Base-by-base conservation (phyloP, 352 stramenopile species). In the Phytophthora pisi region DNA sequence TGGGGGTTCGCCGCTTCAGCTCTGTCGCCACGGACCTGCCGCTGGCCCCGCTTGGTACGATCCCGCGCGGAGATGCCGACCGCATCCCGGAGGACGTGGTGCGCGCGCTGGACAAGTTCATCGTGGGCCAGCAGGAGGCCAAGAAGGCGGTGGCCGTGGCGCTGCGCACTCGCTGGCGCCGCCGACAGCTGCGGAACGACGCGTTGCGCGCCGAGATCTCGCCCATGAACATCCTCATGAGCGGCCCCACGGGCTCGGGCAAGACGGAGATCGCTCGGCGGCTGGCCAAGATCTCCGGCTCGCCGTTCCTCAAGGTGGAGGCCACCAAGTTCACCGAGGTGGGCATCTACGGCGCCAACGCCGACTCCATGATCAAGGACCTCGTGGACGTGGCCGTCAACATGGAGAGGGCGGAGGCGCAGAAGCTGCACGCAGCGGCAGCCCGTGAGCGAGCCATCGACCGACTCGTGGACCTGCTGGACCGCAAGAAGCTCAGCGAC, bases 271-370 rank as follows among this genome's bases (percentile, higher is more conserved):
- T 99, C 54, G 97, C 97, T 42, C 78, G 97, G 16, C 88, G 97
- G n/a, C 92, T 99, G 64, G 97, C 97, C 46, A 98, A 98, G 78
- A 90, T 99, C 65, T 96, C 89, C n/a, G 80, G 98, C 73, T 97
- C 97, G 55, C 97, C 97, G n/a, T 99, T 99, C 81, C 89, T 98
- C 64, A 99, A 99, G 73, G 86, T 95, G 43, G 97, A 99, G 75
- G 97, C 97, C 15, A 99, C 97, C 51, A 99, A 99, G 82, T 99
- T 98, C 77, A 99, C 97, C 4, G 98, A 99, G 75, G 97, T 99
- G 23, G 98, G 98, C 26, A 99, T 99, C 75, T 98, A 99, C 76
- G 97, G 98, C 53, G 79, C 97, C 46, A 98, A 99, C 81, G 97
- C 99, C 2, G 97, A 99, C 80, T 93, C 97, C 51, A 99, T 99